These are phyloP conservation scores for Candida sanyaensis DNA, from an alignment of 1,139 yeast species.

Conservation along the genomic window DNA sequence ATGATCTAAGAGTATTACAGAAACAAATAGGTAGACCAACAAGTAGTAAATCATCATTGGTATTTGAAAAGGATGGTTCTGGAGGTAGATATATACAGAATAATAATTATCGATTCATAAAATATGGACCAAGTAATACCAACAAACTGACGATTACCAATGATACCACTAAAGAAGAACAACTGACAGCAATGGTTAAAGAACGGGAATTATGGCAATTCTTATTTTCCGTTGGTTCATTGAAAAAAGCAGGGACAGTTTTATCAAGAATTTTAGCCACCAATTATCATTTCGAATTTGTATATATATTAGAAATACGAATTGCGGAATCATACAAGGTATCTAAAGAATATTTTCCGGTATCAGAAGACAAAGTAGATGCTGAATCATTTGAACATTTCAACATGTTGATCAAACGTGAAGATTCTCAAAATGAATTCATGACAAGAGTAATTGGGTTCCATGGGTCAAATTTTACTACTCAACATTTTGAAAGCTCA, in stretches of 20 bases:
- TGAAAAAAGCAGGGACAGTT: constrained; percentile 42
- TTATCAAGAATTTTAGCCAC: constrained; percentile 43
- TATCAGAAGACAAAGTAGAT: constrained; percentile 36
- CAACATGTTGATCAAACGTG: constrained; percentile 30
- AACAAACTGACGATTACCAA: not conserved
- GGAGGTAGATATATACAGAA: constrained; percentile 58
- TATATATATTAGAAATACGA: constrained; percentile 59
- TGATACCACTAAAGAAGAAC: not conserved
- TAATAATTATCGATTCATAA: constrained; percentile 42
- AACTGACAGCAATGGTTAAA: constrained; percentile 16
- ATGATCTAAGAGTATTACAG: constrained; percentile 20
- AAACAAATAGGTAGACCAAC: constrained; percentile 58
- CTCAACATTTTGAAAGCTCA: constrained; percentile 40
- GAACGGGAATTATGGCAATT: constrained; percentile 36
- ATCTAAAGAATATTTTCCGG: constrained; percentile 42
- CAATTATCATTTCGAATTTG: constrained; percentile 46
- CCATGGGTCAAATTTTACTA: constrained; percentile 32
- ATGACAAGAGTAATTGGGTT: constrained; percentile 54
- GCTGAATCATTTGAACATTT: constrained; percentile 45
- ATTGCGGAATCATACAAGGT: constrained; percentile 48
- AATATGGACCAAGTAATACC: constrained; percentile 13
- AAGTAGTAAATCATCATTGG: constrained; percentile 28
- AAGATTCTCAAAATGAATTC: constrained; percentile 24
- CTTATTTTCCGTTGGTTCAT: constrained; percentile 40
- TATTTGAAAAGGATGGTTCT: constrained; percentile 62